Evolutionary conservation across 2,329 filamentous ascomycete species (phyloP).

Genomic region (Hymenoscyphus linearis): DNA sequence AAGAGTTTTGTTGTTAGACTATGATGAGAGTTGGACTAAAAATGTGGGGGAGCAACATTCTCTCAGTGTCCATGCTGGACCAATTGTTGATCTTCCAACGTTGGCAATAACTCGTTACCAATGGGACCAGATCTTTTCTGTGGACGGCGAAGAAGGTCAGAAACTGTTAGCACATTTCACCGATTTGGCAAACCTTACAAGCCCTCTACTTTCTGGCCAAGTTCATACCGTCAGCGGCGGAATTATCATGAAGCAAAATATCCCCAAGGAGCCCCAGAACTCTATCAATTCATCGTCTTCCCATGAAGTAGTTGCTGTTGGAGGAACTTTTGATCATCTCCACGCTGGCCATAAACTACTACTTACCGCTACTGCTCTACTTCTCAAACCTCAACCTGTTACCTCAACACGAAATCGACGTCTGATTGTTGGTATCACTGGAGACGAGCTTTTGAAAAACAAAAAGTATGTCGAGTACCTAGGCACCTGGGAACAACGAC

Average conservation of each 20-base stretch:
- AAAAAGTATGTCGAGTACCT: constrained; percentile 83
- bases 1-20: constrained; percentile 68
- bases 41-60: constrained; percentile 37
- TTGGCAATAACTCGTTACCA: constrained; percentile 49
- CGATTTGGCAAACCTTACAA: constrained; percentile 41
- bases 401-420: constrained; percentile 41
- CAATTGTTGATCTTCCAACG: constrained; percentile 41
- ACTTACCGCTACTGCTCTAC: constrained; percentile 76
- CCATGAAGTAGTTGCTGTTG: constrained; percentile 68
- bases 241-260: constrained; percentile 37
- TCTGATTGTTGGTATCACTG: constrained; percentile 82
- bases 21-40: constrained; percentile 36
- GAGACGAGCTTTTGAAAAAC: constrained; percentile 76
- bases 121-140: constrained; percentile 63
- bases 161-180: constrained; percentile 48
- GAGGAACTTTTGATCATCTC: constrained; percentile 94
- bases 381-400: constrained; percentile 48
- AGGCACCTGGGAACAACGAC: constrained; percentile 73
- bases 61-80: constrained; percentile 31
- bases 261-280: not conserved
- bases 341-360: constrained; percentile 96
- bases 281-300: constrained; percentile 16
- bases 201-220: constrained; percentile 45
- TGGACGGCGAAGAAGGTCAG: constrained; percentile 60
- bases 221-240: constrained; percentile 49